Percentiles rank a stretch among this genome's conserved stretches.
phyloP scores from a whole-genome alignment of 192 early-diverging fungal species.

The Backusella tarrabulga region DNA sequence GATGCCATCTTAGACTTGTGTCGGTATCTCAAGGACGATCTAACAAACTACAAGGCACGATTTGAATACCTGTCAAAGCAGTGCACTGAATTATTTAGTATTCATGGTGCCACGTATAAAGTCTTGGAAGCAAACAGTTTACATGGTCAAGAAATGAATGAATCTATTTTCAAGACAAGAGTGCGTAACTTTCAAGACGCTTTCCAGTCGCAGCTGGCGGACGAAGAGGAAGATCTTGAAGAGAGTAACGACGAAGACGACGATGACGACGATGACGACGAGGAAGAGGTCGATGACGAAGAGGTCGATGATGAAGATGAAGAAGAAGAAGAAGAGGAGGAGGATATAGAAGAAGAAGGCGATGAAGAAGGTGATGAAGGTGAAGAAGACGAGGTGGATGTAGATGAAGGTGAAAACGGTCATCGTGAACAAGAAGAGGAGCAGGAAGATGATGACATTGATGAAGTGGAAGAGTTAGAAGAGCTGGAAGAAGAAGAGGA shows the following conservation, averaged over 20 bases:
- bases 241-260: conserved; percentile 6
- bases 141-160: not conserved
- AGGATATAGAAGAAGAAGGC: not conserved
- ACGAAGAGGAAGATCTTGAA: conserved; percentile 1
- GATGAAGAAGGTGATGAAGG: not conserved
- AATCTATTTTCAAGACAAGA: conserved; percentile 5
- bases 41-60: not conserved
- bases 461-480: not conserved
- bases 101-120: not conserved
- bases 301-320: not conserved
- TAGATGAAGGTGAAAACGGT: not conserved
- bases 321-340: not conserved
- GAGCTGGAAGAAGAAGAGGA: not conserved
- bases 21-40: conserved; percentile 8
- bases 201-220: not conserved
- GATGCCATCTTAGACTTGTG: not conserved
- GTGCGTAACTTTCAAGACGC: conserved; percentile 7
- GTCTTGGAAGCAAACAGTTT: not conserved
- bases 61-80: not conserved
- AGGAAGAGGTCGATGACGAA: not conserved
- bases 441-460: not conserved
- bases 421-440: not conserved
- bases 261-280: not conserved
- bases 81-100: not conserved
- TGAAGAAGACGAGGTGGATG: not conserved